Conservation (phyloP, 2,329 filamentous ascomycete genomes). For the Apiospora koreana region DNA sequence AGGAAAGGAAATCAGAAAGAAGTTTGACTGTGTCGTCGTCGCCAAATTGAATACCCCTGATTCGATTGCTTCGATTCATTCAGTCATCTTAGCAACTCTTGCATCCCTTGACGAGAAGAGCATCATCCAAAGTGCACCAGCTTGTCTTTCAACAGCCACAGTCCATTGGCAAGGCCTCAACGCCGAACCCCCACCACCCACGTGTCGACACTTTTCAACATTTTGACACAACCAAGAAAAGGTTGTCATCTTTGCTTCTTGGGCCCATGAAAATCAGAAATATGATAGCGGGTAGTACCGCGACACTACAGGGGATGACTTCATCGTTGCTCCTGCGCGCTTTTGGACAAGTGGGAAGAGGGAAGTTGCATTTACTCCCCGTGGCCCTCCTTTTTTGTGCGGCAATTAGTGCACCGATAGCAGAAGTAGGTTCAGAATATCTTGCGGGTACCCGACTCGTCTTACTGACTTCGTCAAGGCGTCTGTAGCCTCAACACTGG, state of each 20-base stretch:
- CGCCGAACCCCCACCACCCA: not conserved
- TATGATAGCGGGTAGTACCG: not conserved
- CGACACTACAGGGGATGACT: not conserved
- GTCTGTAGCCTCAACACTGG: not conserved
- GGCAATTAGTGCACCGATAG: not conserved
- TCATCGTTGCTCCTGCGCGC: not conserved
- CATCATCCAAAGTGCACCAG: too few species aligned
- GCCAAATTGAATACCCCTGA: too few species aligned
- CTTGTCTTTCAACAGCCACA: too few species aligned
- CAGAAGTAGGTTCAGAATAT: not conserved
- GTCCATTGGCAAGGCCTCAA: not conserved
- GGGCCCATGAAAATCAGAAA: not conserved
- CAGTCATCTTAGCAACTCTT: too few species aligned
- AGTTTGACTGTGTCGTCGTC: too few species aligned
- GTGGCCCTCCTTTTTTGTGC: not conserved
- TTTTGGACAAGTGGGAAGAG: not conserved
- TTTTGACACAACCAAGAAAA: not conserved
- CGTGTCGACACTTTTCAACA: not conserved
- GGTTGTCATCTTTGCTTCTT: not conserved
- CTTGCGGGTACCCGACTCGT: not conserved
- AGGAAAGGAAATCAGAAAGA: too few species aligned
- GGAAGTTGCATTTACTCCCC: not conserved
- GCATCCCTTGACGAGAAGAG: too few species aligned
- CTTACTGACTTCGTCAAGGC: not conserved
- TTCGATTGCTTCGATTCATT: too few species aligned